Evolutionary conservation across 2,329 filamentous ascomycete species (phyloP).

Genomic region (Fusarium piperis): DNA sequence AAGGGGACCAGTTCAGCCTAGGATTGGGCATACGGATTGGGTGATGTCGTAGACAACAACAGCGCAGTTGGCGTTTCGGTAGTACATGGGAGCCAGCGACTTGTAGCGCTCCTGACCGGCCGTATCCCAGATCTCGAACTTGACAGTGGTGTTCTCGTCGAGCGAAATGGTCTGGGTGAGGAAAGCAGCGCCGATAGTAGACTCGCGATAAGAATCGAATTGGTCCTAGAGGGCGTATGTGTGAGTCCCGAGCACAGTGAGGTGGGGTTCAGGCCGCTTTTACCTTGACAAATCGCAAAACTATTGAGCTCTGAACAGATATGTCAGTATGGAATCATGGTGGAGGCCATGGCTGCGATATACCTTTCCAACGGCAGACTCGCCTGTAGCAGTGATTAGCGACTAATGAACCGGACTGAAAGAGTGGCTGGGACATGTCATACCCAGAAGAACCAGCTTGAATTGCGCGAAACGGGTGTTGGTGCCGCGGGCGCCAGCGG

Average conservation of each 20-base stretch:
- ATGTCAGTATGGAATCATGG: constrained; percentile 30
- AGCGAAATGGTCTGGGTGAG: constrained; percentile 98
- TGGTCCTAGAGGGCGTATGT: constrained; percentile 74
- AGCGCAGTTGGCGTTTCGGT: constrained; percentile 98
- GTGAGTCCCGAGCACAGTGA: constrained; percentile 9
- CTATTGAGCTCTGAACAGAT: constrained; percentile 83
- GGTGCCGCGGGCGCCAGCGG: constrained; percentile 68
- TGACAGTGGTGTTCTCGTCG: constrained; percentile 97
- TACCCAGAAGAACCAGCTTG: constrained; percentile 97
- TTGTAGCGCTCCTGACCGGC: constrained; percentile 99
- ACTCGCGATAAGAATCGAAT: constrained; percentile 98
- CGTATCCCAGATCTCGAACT: constrained; percentile 99
- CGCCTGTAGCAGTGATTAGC: constrained; percentile 70
- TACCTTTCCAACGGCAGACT: constrained; percentile 99
- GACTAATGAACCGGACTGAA: constrained; percentile 16
- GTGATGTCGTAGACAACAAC: constrained; percentile 99
- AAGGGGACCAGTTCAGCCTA: background rate
- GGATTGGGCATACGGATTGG: constrained; percentile 79
- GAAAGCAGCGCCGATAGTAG: constrained; percentile 97
- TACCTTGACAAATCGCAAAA: constrained; percentile 98
- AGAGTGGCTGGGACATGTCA: constrained; percentile 45
- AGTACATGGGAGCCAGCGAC: constrained; percentile 99
- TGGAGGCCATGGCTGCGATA: constrained; percentile 27
- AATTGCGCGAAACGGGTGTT: constrained; percentile 97
- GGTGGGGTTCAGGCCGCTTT: background rate